Percentiles rank a stretch among this genome's conserved stretches.
phyloP scores from a whole-genome alignment of 768 basidiomycete species.

The Phlebiopsis flavidoalba region DNA sequence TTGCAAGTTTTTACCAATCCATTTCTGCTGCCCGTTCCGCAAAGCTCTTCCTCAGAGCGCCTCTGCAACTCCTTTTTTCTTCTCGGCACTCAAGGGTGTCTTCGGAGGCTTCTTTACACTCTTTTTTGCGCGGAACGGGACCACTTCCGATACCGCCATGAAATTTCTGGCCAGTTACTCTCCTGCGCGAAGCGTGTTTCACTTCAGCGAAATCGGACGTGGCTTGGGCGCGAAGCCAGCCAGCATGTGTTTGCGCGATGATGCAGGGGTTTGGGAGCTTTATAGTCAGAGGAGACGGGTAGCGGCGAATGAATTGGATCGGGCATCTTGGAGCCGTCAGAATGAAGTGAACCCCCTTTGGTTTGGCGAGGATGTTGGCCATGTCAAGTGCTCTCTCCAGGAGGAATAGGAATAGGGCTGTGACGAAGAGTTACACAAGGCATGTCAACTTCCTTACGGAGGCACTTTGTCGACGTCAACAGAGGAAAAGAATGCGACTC shows the following conservation, averaged over 20 bases:
- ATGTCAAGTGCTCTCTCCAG: constrained; percentile 90
- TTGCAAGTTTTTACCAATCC: constrained; percentile 3
- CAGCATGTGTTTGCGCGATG: constrained; percentile 61
- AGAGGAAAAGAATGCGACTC: constrained; percentile 95
- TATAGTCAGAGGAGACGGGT: constrained; percentile 46
- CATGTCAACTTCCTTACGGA: constrained; percentile 96
- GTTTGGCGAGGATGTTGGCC: constrained; percentile 58
- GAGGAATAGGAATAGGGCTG: constrained; percentile 75
- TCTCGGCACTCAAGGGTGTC: background rate
- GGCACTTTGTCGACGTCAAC: constrained; percentile 88
- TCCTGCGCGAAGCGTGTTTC: constrained; percentile 60
- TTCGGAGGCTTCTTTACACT: constrained; percentile 6
- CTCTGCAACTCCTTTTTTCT: background rate
- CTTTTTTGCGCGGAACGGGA: constrained; percentile 14
- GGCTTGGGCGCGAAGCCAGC: constrained; percentile 75
- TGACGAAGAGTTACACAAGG: constrained; percentile 90
- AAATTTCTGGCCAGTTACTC: constrained; percentile 33
- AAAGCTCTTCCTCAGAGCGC: background rate
- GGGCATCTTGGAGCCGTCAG: constrained; percentile 54
- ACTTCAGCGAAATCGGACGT: constrained; percentile 68
- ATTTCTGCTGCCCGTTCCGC: constrained; percentile 15
- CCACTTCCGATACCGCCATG: constrained; percentile 24
- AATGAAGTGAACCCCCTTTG: constrained; percentile 59
- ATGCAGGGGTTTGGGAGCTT: constrained; percentile 51
- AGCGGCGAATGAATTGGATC: constrained; percentile 18